phyloP scores from a whole-genome alignment of 2,329 filamentous ascomycete genomes.

The Claviceps paspali region DNA sequence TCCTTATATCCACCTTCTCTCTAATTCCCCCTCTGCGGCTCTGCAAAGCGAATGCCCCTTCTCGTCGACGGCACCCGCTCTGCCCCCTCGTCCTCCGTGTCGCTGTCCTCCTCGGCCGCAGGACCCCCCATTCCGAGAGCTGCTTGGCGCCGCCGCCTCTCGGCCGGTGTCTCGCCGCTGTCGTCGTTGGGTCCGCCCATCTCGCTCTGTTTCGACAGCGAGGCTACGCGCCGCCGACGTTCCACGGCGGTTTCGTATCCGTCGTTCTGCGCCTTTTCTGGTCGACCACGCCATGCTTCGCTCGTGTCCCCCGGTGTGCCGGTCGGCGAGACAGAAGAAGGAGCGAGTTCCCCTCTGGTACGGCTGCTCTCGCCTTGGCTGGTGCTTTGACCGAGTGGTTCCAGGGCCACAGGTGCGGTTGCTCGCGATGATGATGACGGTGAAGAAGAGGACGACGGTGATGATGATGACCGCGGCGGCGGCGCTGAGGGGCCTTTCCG shows the following conservation, averaged over 20 bases:
- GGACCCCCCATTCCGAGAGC: conserved; percentile 46
- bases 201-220: conserved; percentile 27
- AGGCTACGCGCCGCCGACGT: conserved; percentile 46
- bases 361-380: conserved; percentile 8
- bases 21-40: conserved; percentile 16
- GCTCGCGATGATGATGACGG: no score
- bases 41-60: conserved; percentile 47
- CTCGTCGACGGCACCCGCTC: conserved; percentile 34
- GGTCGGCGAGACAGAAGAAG: conserved; percentile 9
- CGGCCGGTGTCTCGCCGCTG: conserved; percentile 55
- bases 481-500: not conserved
- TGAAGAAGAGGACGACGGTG: no score
- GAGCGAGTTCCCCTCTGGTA: conserved; percentile 7
- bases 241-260: conserved; percentile 54
- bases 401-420: conserved; percentile 9
- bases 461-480: not conserved
- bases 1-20: not conserved
- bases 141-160: conserved; percentile 57
- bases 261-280: conserved; percentile 6
- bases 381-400: conserved; percentile 8
- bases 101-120: conserved; percentile 32
- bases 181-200: conserved; percentile 10
- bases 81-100: conserved; percentile 39
- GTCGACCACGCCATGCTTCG: conserved; percentile 2
- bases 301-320: conserved; percentile 3